These are phyloP conservation scores for Xylaria hypoxylon DNA, from an alignment of 2,329 filamentous ascomycete genomes.

Conservation along the genomic window DNA sequence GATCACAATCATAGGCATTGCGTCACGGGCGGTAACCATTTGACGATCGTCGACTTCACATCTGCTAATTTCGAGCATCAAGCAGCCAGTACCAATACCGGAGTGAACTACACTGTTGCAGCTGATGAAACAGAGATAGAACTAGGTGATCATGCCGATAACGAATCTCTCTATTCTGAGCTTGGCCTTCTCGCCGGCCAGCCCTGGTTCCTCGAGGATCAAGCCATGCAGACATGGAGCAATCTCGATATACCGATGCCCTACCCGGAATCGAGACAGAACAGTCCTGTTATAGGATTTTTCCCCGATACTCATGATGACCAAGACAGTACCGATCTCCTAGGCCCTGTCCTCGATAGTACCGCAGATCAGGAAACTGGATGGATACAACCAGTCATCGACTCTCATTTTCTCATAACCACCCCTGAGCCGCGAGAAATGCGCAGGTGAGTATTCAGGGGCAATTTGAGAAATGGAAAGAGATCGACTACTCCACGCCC, in stretches of 20 bases:
- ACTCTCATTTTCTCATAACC: constrained; percentile 4
- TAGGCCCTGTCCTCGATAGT: neutral
- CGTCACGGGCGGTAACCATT: neutral
- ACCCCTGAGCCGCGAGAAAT: constrained; percentile 25
- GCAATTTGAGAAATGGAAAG: neutral
- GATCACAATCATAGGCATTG: constrained; percentile 36
- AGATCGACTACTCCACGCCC: too few relatives aligned
- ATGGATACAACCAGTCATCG: neutral
- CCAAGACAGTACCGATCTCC: neutral
- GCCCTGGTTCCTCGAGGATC: neutral
- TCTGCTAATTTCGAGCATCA: neutral
- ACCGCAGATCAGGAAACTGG: neutral
- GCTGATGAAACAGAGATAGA: neutral
- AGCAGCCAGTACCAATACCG: neutral
- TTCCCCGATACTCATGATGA: neutral
- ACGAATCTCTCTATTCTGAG: neutral
- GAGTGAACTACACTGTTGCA: neutral
- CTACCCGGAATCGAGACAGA: neutral
- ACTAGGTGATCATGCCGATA: neutral
- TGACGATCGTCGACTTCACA: neutral
- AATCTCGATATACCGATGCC: neutral
- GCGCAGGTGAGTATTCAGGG: neutral
- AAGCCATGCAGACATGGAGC: neutral
- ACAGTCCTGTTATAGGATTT: neutral
- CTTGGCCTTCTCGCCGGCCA: neutral